These are phyloP conservation scores for Ascosphaera apis DNA, from an alignment of 2,329 filamentous ascomycete genomes.

Conservation along the genomic window DNA sequence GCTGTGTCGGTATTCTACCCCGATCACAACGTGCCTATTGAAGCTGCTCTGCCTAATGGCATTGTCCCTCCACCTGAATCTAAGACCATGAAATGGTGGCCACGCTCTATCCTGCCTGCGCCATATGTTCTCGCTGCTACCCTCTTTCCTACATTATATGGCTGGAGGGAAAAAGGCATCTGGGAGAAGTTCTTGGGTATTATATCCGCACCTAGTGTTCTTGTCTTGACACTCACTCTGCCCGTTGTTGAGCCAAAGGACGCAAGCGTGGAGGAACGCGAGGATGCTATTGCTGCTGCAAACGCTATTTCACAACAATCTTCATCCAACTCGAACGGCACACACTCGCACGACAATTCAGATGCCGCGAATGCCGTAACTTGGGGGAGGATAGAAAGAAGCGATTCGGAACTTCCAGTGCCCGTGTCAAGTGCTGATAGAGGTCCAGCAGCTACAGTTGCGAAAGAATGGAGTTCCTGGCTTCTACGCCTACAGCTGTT, in stretches of 20 bases:
- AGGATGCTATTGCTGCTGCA: neutral
- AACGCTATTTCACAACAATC: neutral
- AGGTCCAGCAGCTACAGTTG: constrained; percentile 9
- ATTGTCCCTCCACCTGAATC: constrained; percentile 8
- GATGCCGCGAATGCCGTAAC: neutral
- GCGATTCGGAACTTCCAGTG: constrained; percentile 19
- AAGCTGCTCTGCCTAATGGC: constrained; percentile 16
- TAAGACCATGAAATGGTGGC: constrained; percentile 50
- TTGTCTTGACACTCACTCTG: constrained; percentile 69
- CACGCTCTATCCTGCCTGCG: constrained; percentile 46
- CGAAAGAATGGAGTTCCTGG: constrained; percentile 69
- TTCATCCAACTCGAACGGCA: neutral
- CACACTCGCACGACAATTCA: neutral
- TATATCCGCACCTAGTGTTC: constrained; percentile 71
- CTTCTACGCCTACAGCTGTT: constrained; percentile 67
- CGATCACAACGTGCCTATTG: constrained; percentile 12
- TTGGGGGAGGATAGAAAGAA: constrained; percentile 2
- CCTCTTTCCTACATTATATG: constrained; percentile 67
- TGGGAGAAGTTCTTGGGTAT: constrained; percentile 65
- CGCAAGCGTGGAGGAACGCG: constrained; percentile 23
- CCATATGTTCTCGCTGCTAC: constrained; percentile 49
- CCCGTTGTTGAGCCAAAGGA: constrained; percentile 61
- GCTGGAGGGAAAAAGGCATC: constrained; percentile 60
- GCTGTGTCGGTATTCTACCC: constrained; percentile 9
- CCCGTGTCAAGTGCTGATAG: constrained; percentile 14